These are phyloP conservation scores for Roridomyces roridus DNA, from an alignment of 768 basidiomycete genomes.

Conservation along the genomic window DNA sequence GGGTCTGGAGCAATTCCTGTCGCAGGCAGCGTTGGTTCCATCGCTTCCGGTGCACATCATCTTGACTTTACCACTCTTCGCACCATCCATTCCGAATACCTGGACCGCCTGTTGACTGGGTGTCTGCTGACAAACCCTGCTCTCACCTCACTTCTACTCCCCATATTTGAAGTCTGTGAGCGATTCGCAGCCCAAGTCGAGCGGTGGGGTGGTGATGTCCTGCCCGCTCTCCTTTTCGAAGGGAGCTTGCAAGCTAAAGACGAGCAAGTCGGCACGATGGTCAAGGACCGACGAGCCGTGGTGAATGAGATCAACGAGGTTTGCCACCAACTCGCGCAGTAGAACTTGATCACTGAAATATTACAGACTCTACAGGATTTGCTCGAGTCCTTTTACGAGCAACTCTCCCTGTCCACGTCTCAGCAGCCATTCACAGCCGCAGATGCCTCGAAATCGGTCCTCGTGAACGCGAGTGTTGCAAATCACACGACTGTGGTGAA, in stretches of 20 bases:
- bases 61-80: constrained; percentile 90
- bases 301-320: constrained; percentile 86
- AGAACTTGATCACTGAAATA: constrained; percentile 2
- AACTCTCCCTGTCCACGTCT: constrained; percentile 76
- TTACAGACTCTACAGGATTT: constrained; percentile 68
- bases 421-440: constrained; percentile 70
- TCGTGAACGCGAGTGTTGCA: constrained; percentile 63
- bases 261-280: constrained; percentile 72
- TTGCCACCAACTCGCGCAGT: constrained; percentile 20
- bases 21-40: constrained; percentile 34
- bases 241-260: constrained; percentile 69
- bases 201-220: constrained; percentile 90
- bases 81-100: constrained; percentile 79
- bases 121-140: constrained; percentile 75
- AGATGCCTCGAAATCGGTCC: constrained; percentile 75
- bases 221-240: constrained; percentile 84
- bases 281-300: constrained; percentile 68
- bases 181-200: constrained; percentile 88
- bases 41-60: constrained; percentile 32
- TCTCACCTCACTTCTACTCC: constrained; percentile 66
- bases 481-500: constrained; percentile 60
- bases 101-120: constrained; percentile 80
- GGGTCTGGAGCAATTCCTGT: constrained; percentile 22
- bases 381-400: constrained; percentile 81
- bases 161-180: constrained; percentile 84